These are phyloP conservation scores for Penicillium fuscoglaucum DNA, from an alignment of 2,329 filamentous ascomycete genomes.

Conservation along the genomic window DNA sequence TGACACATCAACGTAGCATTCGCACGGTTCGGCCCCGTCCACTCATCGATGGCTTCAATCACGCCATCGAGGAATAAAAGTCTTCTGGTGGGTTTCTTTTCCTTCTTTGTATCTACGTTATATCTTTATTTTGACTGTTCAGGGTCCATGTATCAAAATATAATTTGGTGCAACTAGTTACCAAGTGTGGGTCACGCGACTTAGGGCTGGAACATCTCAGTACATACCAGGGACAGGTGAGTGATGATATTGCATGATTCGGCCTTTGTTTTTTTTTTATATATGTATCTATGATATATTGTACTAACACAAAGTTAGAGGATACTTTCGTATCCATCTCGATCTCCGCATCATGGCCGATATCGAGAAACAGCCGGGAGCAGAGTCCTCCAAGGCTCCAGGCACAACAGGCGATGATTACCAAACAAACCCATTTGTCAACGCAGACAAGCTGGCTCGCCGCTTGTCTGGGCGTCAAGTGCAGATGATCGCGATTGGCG, in stretches of 20 bases:
- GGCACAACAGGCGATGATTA: slow-evolving; percentile 13
- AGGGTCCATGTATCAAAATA: background rate
- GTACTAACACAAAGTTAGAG: background rate
- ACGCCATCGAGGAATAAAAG: slow-evolving; percentile 27
- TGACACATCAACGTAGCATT: slow-evolving; percentile 1
- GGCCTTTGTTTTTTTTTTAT: background rate
- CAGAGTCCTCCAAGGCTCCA: slow-evolving; percentile 14
- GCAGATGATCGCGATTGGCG: slow-evolving; percentile 63
- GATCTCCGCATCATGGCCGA: slow-evolving; percentile 19
- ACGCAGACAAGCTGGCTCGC: slow-evolving; percentile 54
- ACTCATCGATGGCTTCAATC: slow-evolving; percentile 25
- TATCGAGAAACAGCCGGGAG: slow-evolving; percentile 26
- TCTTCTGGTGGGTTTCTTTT: background rate
- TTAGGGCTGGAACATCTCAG: slow-evolving; percentile 11
- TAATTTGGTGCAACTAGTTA: slow-evolving; percentile 1
- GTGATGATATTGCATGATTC: slow-evolving; percentile 1
- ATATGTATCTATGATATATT: background rate
- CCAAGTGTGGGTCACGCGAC: slow-evolving; percentile 24
- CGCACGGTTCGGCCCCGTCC: background rate
- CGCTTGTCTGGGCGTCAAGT: slow-evolving; percentile 63
- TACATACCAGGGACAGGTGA: slow-evolving; percentile 1
- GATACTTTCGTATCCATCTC: background rate
- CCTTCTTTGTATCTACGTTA: background rate
- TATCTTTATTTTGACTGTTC: background rate
- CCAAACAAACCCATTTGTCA: slow-evolving; percentile 23